Evolutionary conservation across 257 asterid species (phyloP), one percentile per base, ranked within the genome.

Genomic region (Forsythia viridissima): DNA sequence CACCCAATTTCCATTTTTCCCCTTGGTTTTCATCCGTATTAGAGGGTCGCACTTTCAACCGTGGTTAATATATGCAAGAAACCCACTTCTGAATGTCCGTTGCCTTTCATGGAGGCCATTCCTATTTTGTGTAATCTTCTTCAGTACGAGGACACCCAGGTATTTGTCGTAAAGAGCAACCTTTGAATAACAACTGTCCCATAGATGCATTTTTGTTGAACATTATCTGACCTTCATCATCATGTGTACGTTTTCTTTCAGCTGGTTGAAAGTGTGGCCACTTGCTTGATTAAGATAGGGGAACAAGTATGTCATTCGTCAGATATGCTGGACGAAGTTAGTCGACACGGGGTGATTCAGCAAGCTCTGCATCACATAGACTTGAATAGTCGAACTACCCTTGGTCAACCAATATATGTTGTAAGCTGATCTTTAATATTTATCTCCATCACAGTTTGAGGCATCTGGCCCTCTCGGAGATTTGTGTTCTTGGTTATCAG

Each of bases 41-140:
- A 96, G 99, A 91, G 99, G 89, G 91, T 91, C 80, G 99, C 98
- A 18, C 94, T 93, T 71, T 92, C 98, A 66, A 90, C 94, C 12
- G 96, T 93, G 84, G 92, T 89, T 73, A 92, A 96, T 83, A 88
- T 90, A 57, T 96, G 97, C 75, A 89, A 93, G 89, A 93, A 93
- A 68, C 88, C 92, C 74, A 89, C 97, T 59, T 79, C 97, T 40
- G 98, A 89, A 66, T 80, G 87, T 76, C 89, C 89, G 59, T 80
- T 93, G 42, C 96, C 84, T 74, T 90, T 90, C 82, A 91, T 93
- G 97, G 97, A 92, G 76, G 93, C 99, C 40, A 96, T 96, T 86
- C 99, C 99, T 8, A 82, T 85, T 72, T 87, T 96, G 90, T 93
- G 99, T 84, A 89, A 92, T 85, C 93, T 93, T 89, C 97, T 96